These are phyloP conservation scores for Castanospermum australe DNA, from an alignment of 306 rosid genomes.

Conservation along the genomic window DNA sequence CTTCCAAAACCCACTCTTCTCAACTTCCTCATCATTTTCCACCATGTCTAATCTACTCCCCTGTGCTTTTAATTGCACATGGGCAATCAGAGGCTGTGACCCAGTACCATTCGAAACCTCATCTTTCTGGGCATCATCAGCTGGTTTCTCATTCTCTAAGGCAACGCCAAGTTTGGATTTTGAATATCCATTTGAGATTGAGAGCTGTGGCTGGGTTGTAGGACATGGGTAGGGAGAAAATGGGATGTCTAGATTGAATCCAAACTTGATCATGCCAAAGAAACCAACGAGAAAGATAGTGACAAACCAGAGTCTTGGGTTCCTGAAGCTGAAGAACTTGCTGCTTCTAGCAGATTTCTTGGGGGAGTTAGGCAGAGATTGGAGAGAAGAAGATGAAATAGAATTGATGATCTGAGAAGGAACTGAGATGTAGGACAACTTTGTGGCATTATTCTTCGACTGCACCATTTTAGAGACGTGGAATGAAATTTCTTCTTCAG, in stretches of 20 bases:
- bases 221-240: conserved; percentile 58
- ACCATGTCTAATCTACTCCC: conserved; percentile 11
- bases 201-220: conserved; percentile 21
- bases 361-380: conserved; percentile 63
- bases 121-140: conserved; percentile 20
- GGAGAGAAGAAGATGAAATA: conserved; percentile 76
- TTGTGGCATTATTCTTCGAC: conserved; percentile 63
- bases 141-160: not conserved
- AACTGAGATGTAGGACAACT: conserved; percentile 80
- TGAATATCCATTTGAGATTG: conserved; percentile 34
- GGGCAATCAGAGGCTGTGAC: conserved; percentile 33
- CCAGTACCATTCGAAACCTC: conserved; percentile 6
- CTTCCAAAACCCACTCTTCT: conserved; percentile 67
- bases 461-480: conserved; percentile 52
- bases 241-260: conserved; percentile 38
- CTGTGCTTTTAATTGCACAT: conserved; percentile 32
- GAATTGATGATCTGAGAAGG: conserved; percentile 91
- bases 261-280: conserved; percentile 51
- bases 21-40: conserved; percentile 3
- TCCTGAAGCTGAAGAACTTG: conserved; percentile 37
- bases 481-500: conserved; percentile 17
- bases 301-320: conserved; percentile 49
- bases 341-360: conserved; percentile 59
- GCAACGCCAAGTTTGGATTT: conserved; percentile 34
- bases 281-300: conserved; percentile 53